Evolutionary conservation across 129 eudicot genomes (phyloP), one percentile per base, ranked within the genome.

Genomic region (Scalesia atractyloides): DNA sequence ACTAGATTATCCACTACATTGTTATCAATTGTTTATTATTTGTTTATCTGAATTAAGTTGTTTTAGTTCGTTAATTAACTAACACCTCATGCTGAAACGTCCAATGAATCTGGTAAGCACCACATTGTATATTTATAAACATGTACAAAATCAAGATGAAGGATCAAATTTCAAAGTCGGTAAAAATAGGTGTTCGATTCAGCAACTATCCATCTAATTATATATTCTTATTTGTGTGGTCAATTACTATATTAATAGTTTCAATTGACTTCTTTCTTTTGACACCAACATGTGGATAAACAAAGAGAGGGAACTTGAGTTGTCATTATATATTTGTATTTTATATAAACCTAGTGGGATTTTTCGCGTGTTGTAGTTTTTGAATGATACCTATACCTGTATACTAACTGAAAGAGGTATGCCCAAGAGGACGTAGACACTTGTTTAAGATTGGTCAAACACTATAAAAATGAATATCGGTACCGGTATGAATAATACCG

Each of bases 211-310:
- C 51, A 73, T 73, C 79, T 77, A 78, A 77, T 47, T 54, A 26
- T 67, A 47, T 10, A 43, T 60, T 51, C n/a, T 26, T 15, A 74
- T 44, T 65, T 65, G 48, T 46, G 50, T n/a, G 77, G 89, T 84
- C 89, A 84, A 78, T 74, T 63, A 74, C 13, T 84, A 81, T 68
- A 69, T 61, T 81, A 81, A 74, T 36, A 18, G 15, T 14, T 3
- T 61, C 22, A 47, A 20, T 47, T 77, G 66, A 69, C 20, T 3
- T 49, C n/a, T 70, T 41, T 37, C 51, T 33, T 19, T 19, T 20
- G 17, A 3, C 22, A 19, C 30, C 68, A 26, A 48, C 13, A 68
- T 73, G 49, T 61, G 30, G 30, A 24, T 24, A 24, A 24, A 24
- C 30, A 24, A 24, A 24, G 30, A 24, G 30, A 60, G 43, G 62